These are phyloP conservation scores for Trametes hirsuta DNA, from an alignment of 1,284 basidiomycete genomes.

Conservation along the genomic window DNA sequence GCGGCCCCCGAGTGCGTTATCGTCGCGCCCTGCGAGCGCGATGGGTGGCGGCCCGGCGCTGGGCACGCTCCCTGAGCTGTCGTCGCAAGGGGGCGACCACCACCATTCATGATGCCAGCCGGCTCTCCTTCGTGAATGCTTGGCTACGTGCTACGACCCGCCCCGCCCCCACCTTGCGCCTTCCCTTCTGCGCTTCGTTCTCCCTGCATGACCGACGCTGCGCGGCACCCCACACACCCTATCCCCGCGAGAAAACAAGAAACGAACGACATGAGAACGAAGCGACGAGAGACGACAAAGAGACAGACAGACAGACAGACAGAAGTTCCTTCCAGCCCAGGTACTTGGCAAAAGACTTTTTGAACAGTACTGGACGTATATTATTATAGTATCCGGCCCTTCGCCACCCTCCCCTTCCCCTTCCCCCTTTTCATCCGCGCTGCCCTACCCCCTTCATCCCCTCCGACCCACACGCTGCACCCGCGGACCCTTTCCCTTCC, in stretches of 20 bases:
- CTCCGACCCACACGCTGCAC: background rate
- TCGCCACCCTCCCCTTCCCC: background rate
- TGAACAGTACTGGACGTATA: constrained; percentile 27
- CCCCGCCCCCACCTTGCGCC: background rate
- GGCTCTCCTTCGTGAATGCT: constrained; percentile 4
- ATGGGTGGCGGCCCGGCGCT: constrained; percentile 22
- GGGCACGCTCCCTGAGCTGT: constrained; percentile 17
- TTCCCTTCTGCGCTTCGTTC: background rate
- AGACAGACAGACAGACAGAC: background rate
- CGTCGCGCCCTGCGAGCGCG: constrained; percentile 33
- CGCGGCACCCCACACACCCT: background rate
- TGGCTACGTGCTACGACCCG: constrained; percentile 11
- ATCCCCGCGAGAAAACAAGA: constrained; percentile 7
- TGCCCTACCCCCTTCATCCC: background rate
- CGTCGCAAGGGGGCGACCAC: constrained; percentile 8
- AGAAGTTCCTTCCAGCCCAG: constrained; percentile 18
- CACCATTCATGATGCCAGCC: constrained; percentile 22
- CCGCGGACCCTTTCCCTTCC: background rate
- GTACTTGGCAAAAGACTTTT: constrained; percentile 22
- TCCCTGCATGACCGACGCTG: no score
- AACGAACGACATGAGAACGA: background rate
- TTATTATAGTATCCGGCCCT: constrained; percentile 17
- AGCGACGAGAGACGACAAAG: constrained; percentile 1
- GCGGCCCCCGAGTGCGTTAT: constrained; percentile 32
- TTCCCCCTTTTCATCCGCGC: background rate